Percentiles rank a stretch among this genome's conserved stretches.
Conservation (phyloP, 495 filamentous ascomycete species). For the Parathielavia hyrcaniae region DNA sequence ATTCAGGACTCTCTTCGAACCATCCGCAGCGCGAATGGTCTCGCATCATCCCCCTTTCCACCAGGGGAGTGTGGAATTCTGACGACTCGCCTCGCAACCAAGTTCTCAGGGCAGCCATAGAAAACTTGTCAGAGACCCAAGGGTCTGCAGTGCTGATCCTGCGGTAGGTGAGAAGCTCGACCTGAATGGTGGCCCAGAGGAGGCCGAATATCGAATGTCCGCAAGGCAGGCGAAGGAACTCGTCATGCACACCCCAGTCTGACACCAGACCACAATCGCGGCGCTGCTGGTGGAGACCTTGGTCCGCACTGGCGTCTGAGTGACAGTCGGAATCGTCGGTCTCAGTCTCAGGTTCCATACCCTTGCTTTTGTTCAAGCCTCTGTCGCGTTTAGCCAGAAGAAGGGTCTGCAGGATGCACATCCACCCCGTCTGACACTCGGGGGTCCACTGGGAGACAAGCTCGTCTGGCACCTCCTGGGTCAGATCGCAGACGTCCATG, state of each 20-base stretch:
- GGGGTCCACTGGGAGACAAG: neutral
- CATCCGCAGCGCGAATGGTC: slow-evolving; percentile 8
- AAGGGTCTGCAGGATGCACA: slow-evolving; percentile 1
- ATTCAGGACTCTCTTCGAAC: neutral
- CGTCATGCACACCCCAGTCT: too few relatives aligned
- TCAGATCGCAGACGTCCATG: slow-evolving; percentile 4
- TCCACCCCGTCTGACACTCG: slow-evolving; percentile 5
- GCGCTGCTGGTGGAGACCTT: too few relatives aligned
- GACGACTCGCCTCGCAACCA: slow-evolving; percentile 2
- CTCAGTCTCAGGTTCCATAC: too few relatives aligned
- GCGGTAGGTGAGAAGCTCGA: slow-evolving; percentile 13
- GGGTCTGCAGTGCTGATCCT: neutral
- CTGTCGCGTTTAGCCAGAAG: slow-evolving; percentile 1
- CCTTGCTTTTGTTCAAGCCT: too few relatives aligned
- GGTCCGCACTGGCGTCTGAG: too few relatives aligned
- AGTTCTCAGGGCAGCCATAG: slow-evolving; percentile 4
- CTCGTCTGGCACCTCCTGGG: neutral
- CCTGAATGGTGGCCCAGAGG: slow-evolving; percentile 13
- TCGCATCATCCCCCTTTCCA: slow-evolving; percentile 6
- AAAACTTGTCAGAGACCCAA: slow-evolving; percentile 9
- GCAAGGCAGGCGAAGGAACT: too few relatives aligned
- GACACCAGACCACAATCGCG: too few relatives aligned
- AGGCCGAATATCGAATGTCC: slow-evolving; percentile 6
- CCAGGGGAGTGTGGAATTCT: slow-evolving; percentile 5
- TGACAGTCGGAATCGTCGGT: too few relatives aligned